Conservation (phyloP, 2,329 filamentous ascomycete genomes). For the Anthostomella pinea region DNA sequence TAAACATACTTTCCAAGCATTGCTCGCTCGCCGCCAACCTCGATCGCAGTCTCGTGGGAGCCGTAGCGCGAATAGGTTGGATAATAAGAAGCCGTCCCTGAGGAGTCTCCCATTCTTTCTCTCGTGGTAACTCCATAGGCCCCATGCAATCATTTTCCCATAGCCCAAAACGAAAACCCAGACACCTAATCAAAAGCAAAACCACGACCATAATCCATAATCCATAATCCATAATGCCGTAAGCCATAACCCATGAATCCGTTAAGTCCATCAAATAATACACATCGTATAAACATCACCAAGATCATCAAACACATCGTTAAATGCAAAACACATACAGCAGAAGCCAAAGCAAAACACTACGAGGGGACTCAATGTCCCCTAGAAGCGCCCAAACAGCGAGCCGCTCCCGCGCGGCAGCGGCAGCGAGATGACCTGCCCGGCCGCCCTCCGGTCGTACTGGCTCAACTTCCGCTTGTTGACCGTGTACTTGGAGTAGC, state of each 20-base stretch:
- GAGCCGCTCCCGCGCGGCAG: conserved; percentile 18
- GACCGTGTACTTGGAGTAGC: conserved; percentile 28
- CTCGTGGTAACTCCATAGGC: no score
- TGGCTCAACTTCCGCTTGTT: conserved; percentile 19
- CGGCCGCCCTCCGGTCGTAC: conserved; percentile 21
- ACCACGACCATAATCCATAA: conserved; percentile 15
- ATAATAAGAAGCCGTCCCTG: no score
- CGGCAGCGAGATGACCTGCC: conserved; percentile 23
- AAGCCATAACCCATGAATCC: conserved; percentile 12
- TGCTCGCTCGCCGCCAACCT: no score
- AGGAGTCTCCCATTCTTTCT: no score
- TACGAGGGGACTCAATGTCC: neutral
- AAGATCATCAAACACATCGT: conserved; percentile 1
- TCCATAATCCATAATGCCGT: conserved; percentile 9
- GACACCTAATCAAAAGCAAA: no score
- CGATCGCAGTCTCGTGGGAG: no score
- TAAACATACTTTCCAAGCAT: no score
- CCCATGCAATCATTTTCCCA: conserved; percentile 5
- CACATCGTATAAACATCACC: conserved; percentile 1
- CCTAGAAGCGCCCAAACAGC: conserved; percentile 16
- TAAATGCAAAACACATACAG: conserved; percentile 1
- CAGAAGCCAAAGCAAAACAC: neutral
- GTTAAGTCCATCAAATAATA: conserved; percentile 9
- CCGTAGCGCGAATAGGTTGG: no score
- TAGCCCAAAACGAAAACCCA: conserved; percentile 15